A percentile compares a stretch with the other conserved stretches of the same genome.
These are phyloP conservation scores for Eudorina sp. DNA, from an alignment of 139 green algal genomes.

Conservation along the genomic window DNA sequence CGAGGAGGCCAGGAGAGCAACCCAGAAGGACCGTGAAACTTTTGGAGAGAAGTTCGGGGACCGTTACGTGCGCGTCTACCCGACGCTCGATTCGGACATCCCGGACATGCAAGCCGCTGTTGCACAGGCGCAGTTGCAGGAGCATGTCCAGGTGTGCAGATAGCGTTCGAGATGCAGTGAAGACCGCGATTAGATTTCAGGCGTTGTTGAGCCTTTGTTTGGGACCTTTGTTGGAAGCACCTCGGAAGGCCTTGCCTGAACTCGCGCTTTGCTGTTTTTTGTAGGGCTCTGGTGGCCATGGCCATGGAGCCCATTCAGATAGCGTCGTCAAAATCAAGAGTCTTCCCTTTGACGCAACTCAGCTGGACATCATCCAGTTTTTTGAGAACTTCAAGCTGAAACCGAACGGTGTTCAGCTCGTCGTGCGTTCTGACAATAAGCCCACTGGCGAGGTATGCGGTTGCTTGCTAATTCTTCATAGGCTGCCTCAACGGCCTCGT, in stretches of 20 bases:
- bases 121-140: slow-evolving; percentile 53
- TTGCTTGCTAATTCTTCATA: neutral
- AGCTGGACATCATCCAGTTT: slow-evolving; percentile 80
- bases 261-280: neutral
- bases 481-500: neutral
- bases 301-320: slow-evolving; percentile 60
- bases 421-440: slow-evolving; percentile 77
- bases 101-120: slow-evolving; percentile 71
- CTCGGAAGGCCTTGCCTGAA: neutral
- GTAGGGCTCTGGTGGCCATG: slow-evolving; percentile 36
- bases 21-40: slow-evolving; percentile 81
- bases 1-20: slow-evolving; percentile 71
- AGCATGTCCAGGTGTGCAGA: slow-evolving; percentile 46
- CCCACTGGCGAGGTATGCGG: slow-evolving; percentile 71
- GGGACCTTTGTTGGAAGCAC: slow-evolving; percentile 8
- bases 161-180: neutral
- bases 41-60: slow-evolving; percentile 82
- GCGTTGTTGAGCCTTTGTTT: too few relatives aligned
- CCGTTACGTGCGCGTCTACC: slow-evolving; percentile 82
- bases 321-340: slow-evolving; percentile 83
- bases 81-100: slow-evolving; percentile 71
- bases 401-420: slow-evolving; percentile 77
- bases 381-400: slow-evolving; percentile 74
- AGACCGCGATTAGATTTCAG: too few relatives aligned
- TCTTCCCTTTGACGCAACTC: slow-evolving; percentile 75